These are phyloP conservation scores for Vigna angularis DNA, from an alignment of 306 rosid genomes.

Conservation along the genomic window DNA sequence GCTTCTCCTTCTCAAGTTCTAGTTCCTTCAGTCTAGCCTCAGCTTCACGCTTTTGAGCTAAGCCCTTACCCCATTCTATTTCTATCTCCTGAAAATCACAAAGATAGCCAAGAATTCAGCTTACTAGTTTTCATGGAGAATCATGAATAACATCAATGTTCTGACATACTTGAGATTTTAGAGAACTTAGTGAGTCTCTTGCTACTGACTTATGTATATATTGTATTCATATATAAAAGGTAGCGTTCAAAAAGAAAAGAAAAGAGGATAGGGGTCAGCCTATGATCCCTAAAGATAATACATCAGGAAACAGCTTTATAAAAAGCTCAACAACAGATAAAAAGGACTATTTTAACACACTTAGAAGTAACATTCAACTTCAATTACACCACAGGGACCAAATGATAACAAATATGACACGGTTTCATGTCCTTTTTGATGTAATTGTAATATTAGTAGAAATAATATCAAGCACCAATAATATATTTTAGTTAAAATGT, in stretches of 20 bases:
- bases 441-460: conserved; percentile 27
- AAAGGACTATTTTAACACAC: no score
- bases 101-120: conserved; percentile 21
- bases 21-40: conserved; percentile 80
- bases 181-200: no score
- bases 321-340: no score
- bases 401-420: conserved; percentile 21
- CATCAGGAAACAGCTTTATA: no score
- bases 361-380: conserved; percentile 21
- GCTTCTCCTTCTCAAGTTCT: conserved; percentile 85
- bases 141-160: conserved; percentile 7
- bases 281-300: no score
- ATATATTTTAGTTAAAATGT: conserved; percentile 17
- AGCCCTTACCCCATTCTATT: conserved; percentile 96
- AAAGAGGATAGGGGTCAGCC: no score
- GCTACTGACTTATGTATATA: no score
- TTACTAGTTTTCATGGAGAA: neutral
- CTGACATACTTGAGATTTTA: neutral
- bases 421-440: conserved; percentile 15
- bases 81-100: conserved; percentile 65
- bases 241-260: no score
- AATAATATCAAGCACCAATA: neutral
- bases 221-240: no score
- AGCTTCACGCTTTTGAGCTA: conserved; percentile 95
- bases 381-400: conserved; percentile 1